phyloP scores from a whole-genome alignment of 75 land plant species.

The Pinus albicaulis region DNA sequence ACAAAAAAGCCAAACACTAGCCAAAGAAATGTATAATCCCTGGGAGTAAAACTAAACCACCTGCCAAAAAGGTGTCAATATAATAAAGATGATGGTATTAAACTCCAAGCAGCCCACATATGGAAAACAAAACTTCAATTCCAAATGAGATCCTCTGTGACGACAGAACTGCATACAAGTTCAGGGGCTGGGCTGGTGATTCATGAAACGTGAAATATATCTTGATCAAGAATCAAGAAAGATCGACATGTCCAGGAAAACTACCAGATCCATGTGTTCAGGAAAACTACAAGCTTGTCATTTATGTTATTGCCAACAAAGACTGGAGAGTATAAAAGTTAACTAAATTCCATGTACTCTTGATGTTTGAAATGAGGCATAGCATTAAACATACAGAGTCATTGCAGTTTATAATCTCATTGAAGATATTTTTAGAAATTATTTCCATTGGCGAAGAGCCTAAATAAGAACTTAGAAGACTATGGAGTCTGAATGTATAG shows the following conservation, averaged over 20 bases:
- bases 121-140: not conserved
- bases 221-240: not conserved
- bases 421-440: not conserved
- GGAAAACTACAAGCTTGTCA: not conserved
- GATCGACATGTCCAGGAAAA: not conserved
- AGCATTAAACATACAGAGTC: no score
- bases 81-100: not conserved
- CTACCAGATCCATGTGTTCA: not conserved
- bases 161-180: not conserved
- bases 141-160: not conserved
- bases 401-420: not conserved
- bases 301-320: not conserved
- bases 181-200: not conserved
- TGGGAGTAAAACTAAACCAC: not conserved
- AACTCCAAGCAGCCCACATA: slow-evolving; percentile 1
- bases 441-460: not conserved
- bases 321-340: not conserved
- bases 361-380: not conserved
- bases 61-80: not conserved
- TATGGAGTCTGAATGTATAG: not conserved
- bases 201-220: not conserved
- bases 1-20: not conserved
- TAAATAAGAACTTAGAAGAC: not conserved
- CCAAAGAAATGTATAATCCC: not conserved
- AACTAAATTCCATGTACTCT: not conserved